Evolutionary conservation across 1,284 basidiomycete genomes (phyloP), one percentile per base, ranked within the genome.

Genomic region (Tilletiopsis washingtonensis): DNA sequence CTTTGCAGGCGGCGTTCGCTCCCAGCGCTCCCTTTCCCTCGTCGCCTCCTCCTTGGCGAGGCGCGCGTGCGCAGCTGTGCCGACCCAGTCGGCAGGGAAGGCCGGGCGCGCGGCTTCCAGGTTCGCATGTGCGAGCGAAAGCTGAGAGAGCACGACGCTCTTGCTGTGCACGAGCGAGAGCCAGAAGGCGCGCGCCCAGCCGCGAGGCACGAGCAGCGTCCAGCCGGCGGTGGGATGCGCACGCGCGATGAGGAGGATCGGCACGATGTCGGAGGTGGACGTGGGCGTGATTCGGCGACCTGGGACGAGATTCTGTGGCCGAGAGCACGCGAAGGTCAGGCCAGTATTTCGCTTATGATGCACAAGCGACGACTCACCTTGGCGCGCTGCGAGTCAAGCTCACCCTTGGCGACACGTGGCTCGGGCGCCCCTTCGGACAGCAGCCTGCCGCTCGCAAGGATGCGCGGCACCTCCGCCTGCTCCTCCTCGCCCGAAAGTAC

Each of bases 151-250:
- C 25, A 62, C 61, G 21, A 53, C 61, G n/a, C 61, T 57, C 43
- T 59, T 51, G 14, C 59, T 60, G 25, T 63, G 54, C 29, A 65
- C 55, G 1, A 73, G 60, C 12, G 64, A 64, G 12, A 61, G 56
- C 53, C 61, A 71, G 45, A 71, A 71, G 2, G 65, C 59, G 1
- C 41, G 47, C 19, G 63, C 65, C 70, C 70, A 73, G 11, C 67
- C 69, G 23, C 69, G 61, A 5, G 70, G 70, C 1, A 71, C 60
- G 7, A 73, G 36, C 1, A 73, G 52, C 1, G 59, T 67, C 47
- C 45, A 72, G 3, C 57, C 54, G 12, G 52, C 20, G 14, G 51
- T 15, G 15, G 5, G 11, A 2, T 25, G 17, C 25, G n/a, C 26
- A 34, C 25, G 24, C 9, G 14, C 19, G 11, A 52, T 42, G 5